phyloP scores from a whole-genome alignment of 345 rosid genomes.

The Tarenaya hassleriana region DNA sequence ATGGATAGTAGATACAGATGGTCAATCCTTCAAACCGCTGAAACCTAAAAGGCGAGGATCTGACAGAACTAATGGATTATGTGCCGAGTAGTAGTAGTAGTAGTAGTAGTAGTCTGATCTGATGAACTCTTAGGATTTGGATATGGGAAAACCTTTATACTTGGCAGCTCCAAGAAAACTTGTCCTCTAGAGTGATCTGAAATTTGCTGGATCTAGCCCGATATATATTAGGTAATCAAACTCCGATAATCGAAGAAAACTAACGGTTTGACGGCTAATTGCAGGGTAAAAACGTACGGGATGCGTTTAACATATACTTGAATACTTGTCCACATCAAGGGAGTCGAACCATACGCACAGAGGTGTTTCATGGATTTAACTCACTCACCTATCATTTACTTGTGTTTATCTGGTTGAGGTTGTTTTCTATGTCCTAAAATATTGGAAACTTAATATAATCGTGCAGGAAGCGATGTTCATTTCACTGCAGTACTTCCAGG shows the following conservation, averaged over 20 bases:
- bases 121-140: too few species aligned
- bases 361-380: conserved; percentile 35
- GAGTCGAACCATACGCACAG: conserved; percentile 86
- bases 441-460: conserved; percentile 14
- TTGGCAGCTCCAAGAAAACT: neutral
- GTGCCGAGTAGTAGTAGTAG: too few species aligned
- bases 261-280: conserved; percentile 9
- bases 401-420: neutral
- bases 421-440: neutral
- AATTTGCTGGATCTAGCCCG: too few species aligned
- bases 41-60: too few species aligned
- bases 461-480: conserved; percentile 83
- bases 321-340: conserved; percentile 91
- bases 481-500: conserved; percentile 85
- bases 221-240: neutral
- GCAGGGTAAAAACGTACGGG: conserved; percentile 55
- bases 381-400: conserved; percentile 1
- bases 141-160: too few species aligned
- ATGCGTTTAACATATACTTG: conserved; percentile 61
- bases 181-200: too few species aligned
- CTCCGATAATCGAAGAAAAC: neutral
- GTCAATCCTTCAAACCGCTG: too few species aligned
- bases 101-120: too few species aligned
- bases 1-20: too few species aligned
- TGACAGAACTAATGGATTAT: too few species aligned